These are phyloP conservation scores for Colletotrichum lentis DNA, from an alignment of 2,329 filamentous ascomycete genomes.

Conservation along the genomic window DNA sequence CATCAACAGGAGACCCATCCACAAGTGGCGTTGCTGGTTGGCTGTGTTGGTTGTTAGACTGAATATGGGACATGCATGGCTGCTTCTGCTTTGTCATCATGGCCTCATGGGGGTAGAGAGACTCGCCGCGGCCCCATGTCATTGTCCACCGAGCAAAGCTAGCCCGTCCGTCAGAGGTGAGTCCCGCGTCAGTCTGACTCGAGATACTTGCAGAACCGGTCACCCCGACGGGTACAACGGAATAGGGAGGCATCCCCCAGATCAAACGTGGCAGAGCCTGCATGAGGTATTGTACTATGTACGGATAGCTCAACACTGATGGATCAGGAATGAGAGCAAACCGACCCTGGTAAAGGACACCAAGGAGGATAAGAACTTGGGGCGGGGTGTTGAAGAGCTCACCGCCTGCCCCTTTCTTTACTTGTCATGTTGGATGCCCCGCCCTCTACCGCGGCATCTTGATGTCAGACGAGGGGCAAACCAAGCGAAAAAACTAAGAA, in stretches of 20 bases:
- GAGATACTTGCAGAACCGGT: conserved; percentile 8
- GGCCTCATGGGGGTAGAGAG: conserved; percentile 8
- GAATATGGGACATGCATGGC: too few species aligned
- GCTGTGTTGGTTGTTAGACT: too few species aligned
- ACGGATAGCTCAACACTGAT: conserved; percentile 16
- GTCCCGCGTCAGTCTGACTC: conserved; percentile 34
- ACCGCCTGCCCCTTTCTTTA: conserved; percentile 10
- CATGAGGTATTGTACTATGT: too few species aligned
- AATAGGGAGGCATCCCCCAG: background rate
- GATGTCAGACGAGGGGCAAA: conserved; percentile 31
- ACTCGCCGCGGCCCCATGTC: conserved; percentile 14
- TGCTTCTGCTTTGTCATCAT: conserved; percentile 31
- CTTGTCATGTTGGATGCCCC: conserved; percentile 8
- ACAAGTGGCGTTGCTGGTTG: too few species aligned
- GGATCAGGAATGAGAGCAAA: too few species aligned
- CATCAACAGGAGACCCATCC: background rate
- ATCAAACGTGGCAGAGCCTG: conserved; percentile 8
- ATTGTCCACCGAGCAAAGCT: too few species aligned
- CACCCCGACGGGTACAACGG: background rate
- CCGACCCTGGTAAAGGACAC: too few species aligned
- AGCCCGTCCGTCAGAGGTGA: too few species aligned
- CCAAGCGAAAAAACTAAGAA: background rate
- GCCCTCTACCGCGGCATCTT: conserved; percentile 32
- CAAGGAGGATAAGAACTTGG: too few species aligned
- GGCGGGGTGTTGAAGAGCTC: background rate